Base-by-base conservation (phyloP, 2,329 filamentous ascomycete species). In the Scedosporium boydii region DNA sequence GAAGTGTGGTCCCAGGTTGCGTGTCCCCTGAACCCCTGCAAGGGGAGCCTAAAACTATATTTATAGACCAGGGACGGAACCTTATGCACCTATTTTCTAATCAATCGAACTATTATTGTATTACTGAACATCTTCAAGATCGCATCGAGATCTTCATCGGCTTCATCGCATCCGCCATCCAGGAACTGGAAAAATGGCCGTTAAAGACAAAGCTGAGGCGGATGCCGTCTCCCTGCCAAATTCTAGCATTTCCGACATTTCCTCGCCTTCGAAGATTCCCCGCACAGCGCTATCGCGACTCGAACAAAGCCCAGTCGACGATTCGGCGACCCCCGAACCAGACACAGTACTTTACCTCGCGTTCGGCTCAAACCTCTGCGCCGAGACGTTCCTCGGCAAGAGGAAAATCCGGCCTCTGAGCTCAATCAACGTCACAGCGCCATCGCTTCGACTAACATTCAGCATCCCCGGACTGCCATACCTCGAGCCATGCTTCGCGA, bases 401-500 rank as follows among this genome's bases (percentile, higher is more conserved):
- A 87, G 93, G 60, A 88, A 88, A 64, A 93, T 98, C 75, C 84
- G 83, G 27, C 95, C 95, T 0, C 69, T 98, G 14, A 91, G 90
- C 46, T 84, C 89, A 66, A 76, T 93, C 70, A 92, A 92, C 70
- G 93, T 96, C 6, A 83, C 88, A 4, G 91, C 91, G 2, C 95
- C 95, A 0, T 82, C 84, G 4, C 79, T 98, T 58, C 81, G 84
- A 59, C 79, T 99, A 60, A 90, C 87, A 6, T 97, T 99, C 73
- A 89, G 95, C 71, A 83, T 98, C 0, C 85, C 92, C 0, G 93
- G 92, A 1, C 70, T 97, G 0, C 90, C 95, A 0, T 98, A 98
- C 76, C 71, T 76, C 12, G 95, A 98, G 74, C 93, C 95, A 0
- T 96, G 93, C 73, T 97, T 98, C 72, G 92, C 91, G 63, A 96